Evolutionary conservation across 2,329 filamentous ascomycete genomes (phyloP), one percentile per base, ranked within the genome.

Genomic region (Paecilomyces formosus): DNA sequence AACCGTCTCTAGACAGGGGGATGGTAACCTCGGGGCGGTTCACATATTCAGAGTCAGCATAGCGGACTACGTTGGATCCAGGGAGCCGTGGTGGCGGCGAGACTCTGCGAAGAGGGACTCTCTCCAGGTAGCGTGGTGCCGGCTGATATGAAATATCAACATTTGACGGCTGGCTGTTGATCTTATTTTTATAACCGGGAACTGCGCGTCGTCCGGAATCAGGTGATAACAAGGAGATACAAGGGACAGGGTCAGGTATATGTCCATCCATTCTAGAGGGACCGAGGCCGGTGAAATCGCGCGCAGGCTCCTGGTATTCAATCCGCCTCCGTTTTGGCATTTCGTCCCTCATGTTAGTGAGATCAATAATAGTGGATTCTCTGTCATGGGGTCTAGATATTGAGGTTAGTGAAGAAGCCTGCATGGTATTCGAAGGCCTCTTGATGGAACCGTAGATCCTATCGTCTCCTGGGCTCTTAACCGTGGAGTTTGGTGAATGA

Each of bases 311-410:
- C 39, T 69, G 63, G 56, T 66, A 62, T 45, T 66, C 65, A 57
- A 74, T 55, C 22, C 72, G 69, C 58, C 72, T 70, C 60, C 70
- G 68, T 62, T 75, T 76, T 39, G 63, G 60, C 31, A 61, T 61
- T 33, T 68, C 69, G 60, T 66, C 63, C 55, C 65, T 66, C 51
- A 61, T 60, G 55, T 65, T 62, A 54, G 68, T 65, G 55, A 69
- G 62, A 52, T 63, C 61, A 52, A 65, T 63, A 18, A 62, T 52
- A 51, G 39, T 63, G 62, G 55, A 62, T 58, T 50, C 65, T 62
- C 57, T 65, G 57, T 68, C 68, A 59, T 61, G 60, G 33, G 61
- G 55, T 8, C 58, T 59, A 55, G 59, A 64, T 50, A 60, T 60
- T 55, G 71, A 68, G 49, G 72, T 72, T 63, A 68, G 63, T 35